phyloP scores from a whole-genome alignment of 2,329 filamentous ascomycete species.

The Phyllosticta citriasiana region DNA sequence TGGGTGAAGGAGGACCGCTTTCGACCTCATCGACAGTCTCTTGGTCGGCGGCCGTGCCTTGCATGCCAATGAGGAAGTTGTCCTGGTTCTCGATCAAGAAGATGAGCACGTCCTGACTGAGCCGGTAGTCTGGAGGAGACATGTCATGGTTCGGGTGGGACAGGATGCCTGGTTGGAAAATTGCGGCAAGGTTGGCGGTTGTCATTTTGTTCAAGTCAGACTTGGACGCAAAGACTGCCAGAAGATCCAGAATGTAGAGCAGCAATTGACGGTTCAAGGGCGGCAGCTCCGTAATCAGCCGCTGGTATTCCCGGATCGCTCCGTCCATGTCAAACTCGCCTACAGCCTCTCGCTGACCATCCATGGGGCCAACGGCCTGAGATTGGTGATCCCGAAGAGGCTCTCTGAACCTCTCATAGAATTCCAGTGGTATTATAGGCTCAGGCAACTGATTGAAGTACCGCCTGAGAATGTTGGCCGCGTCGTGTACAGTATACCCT shows the following conservation, averaged over 20 bases:
- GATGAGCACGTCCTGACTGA: conserved; percentile 94
- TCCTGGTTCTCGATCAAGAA: conserved; percentile 98
- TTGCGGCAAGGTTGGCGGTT: conserved; percentile 84
- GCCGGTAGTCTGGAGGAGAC: conserved; percentile 83
- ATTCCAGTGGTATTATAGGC: conserved; percentile 86
- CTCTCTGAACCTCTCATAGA: conserved; percentile 84
- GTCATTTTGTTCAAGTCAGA: conserved; percentile 96
- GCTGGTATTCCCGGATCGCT: conserved; percentile 77
- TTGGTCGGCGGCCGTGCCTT: conserved; percentile 94
- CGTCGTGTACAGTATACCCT: conserved; percentile 96
- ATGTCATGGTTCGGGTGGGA: conserved; percentile 93
- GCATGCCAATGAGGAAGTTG: conserved; percentile 97
- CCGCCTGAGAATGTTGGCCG: conserved; percentile 86
- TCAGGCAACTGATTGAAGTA: conserved; percentile 96
- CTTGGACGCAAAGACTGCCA: conserved; percentile 95
- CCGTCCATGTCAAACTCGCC: conserved; percentile 64
- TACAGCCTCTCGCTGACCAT: conserved; percentile 53
- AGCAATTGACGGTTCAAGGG: conserved; percentile 88
- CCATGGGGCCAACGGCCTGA: conserved; percentile 60
- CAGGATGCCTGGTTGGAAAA: conserved; percentile 93
- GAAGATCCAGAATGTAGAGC: conserved; percentile 87
- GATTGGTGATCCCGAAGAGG: conserved; percentile 62
- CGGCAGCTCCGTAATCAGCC: conserved; percentile 83
- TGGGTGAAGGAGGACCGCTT: conserved; percentile 52
- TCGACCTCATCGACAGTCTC: conserved; percentile 58